A percentile compares a stretch with the other conserved stretches of the same genome.
Evolutionary conservation across 306 rosid genomes (phyloP).

Genomic region (Lupinus albus): DNA sequence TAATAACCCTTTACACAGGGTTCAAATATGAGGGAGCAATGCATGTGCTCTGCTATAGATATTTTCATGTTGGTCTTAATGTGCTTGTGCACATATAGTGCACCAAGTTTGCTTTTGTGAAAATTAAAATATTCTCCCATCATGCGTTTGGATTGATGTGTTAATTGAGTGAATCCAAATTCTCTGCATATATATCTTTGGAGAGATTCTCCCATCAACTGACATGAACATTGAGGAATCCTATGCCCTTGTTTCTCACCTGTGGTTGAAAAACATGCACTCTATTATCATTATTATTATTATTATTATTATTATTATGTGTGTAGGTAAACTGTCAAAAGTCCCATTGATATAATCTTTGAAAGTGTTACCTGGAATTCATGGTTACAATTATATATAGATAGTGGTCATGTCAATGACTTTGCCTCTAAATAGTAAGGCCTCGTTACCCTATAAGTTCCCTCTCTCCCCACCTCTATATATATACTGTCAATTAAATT

Average conservation of each 20-base stretch:
- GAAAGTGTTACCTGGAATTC: not conserved
- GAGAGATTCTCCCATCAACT: constrained; percentile 39
- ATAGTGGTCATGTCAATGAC: constrained; percentile 26
- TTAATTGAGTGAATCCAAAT: constrained; percentile 31
- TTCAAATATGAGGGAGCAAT: constrained; percentile 6
- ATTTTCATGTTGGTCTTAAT: constrained; percentile 11
- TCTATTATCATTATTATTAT: not conserved
- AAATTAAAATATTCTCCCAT: constrained; percentile 18
- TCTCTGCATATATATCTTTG: constrained; percentile 24
- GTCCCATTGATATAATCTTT: constrained; percentile 32
- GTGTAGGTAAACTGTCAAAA: constrained; percentile 34
- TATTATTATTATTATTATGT: too few relatives aligned
- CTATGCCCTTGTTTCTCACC: constrained; percentile 21
- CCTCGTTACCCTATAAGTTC: not conserved
- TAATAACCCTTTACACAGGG: not conserved
- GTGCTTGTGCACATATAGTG: constrained; percentile 10
- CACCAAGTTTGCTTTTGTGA: constrained; percentile 3
- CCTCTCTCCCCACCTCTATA: not conserved
- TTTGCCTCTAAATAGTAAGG: constrained; percentile 24
- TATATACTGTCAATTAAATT: too few relatives aligned
- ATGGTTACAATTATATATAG: not conserved
- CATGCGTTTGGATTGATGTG: constrained; percentile 37
- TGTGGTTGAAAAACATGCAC: constrained; percentile 35
- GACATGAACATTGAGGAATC: constrained; percentile 44
- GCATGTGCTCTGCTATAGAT: constrained; percentile 29